Conservation (phyloP, 208 protist species). For the Phytomonas sp. region DNA sequence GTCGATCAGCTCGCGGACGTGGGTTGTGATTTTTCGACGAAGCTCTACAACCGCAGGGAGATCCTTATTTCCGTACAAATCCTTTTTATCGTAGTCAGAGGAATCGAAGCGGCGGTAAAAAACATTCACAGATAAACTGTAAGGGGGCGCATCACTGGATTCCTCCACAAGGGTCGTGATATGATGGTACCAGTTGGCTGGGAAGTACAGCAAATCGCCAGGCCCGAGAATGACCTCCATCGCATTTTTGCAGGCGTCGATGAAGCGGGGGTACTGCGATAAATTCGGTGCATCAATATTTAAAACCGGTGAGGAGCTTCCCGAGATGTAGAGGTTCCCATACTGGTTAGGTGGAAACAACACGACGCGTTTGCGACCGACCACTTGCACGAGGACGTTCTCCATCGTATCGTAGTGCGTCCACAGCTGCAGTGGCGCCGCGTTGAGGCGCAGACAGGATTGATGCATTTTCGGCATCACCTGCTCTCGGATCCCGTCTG, state of each 20-base stretch:
- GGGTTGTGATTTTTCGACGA: slow-evolving; percentile 26
- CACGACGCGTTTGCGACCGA: slow-evolving; percentile 82
- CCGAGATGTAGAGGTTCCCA: slow-evolving; percentile 86
- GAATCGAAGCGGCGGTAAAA: slow-evolving; percentile 75
- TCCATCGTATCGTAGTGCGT: slow-evolving; percentile 93
- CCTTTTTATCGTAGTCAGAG: slow-evolving; percentile 70
- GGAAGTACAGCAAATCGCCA: slow-evolving; percentile 92
- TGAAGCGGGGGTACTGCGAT: slow-evolving; percentile 70
- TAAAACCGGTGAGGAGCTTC: slow-evolving; percentile 79
- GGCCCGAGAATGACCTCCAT: slow-evolving; percentile 71
- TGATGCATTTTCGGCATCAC: slow-evolving; percentile 72
- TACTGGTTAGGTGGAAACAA: slow-evolving; percentile 84
- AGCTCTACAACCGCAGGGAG: slow-evolving; percentile 42
- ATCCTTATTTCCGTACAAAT: slow-evolving; percentile 89
- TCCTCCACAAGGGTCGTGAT: slow-evolving; percentile 55
- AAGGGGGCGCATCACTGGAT: slow-evolving; percentile 11
- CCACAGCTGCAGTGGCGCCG: slow-evolving; percentile 85
- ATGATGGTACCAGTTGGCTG: slow-evolving; percentile 90
- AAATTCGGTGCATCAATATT: slow-evolving; percentile 75
- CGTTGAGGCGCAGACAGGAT: slow-evolving; percentile 84
- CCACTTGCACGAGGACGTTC: slow-evolving; percentile 91
- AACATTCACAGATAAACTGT: slow-evolving; percentile 83
- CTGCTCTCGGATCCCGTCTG: slow-evolving; percentile 25
- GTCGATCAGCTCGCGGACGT: slow-evolving; percentile 19
- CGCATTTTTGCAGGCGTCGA: slow-evolving; percentile 60